Percentiles rank a stretch among this genome's conserved stretches.
These are phyloP conservation scores for Remersonia thermophila DNA, from an alignment of 2,329 filamentous ascomycete genomes.

Conservation along the genomic window DNA sequence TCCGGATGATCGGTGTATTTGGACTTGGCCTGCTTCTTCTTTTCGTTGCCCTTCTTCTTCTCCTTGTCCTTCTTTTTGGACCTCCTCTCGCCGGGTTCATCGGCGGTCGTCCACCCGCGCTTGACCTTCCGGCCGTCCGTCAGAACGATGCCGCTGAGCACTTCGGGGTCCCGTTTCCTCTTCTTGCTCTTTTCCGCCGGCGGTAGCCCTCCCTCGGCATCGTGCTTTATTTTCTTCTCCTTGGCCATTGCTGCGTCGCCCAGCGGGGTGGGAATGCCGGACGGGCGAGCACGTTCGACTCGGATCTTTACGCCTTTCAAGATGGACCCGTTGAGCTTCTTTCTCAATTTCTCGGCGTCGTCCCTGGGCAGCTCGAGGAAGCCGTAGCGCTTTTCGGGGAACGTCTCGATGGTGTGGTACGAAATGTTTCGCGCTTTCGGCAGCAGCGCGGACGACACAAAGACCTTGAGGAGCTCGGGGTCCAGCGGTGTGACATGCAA, in stretches of 20 bases:
- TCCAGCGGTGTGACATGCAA: slow-evolving; percentile 86
- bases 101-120: slow-evolving; percentile 73
- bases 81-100: slow-evolving; percentile 34
- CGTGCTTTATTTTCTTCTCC: slow-evolving; percentile 25
- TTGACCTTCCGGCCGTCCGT: slow-evolving; percentile 67
- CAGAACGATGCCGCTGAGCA: slow-evolving; percentile 56
- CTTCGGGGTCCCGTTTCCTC: slow-evolving; percentile 36
- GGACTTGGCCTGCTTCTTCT: slow-evolving; percentile 49
- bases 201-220: slow-evolving; percentile 18
- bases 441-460: slow-evolving; percentile 57
- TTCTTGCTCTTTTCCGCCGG: slow-evolving; percentile 11
- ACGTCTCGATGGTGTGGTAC: slow-evolving; percentile 76
- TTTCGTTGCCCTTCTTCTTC: slow-evolving; percentile 40
- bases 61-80: slow-evolving; percentile 34
- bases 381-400: slow-evolving; percentile 82
- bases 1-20: slow-evolving; percentile 74
- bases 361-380: slow-evolving; percentile 70
- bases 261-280: slow-evolving; percentile 31
- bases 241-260: slow-evolving; percentile 17
- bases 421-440: slow-evolving; percentile 65
- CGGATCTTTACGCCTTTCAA: slow-evolving; percentile 76
- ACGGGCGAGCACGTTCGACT: slow-evolving; percentile 66
- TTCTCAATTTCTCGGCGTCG: slow-evolving; percentile 83
- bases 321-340: slow-evolving; percentile 77
- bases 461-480: slow-evolving; percentile 55